Conservation (phyloP, 1,284 basidiomycete genomes). For the Phylloboletellus chloephorus region DNA sequence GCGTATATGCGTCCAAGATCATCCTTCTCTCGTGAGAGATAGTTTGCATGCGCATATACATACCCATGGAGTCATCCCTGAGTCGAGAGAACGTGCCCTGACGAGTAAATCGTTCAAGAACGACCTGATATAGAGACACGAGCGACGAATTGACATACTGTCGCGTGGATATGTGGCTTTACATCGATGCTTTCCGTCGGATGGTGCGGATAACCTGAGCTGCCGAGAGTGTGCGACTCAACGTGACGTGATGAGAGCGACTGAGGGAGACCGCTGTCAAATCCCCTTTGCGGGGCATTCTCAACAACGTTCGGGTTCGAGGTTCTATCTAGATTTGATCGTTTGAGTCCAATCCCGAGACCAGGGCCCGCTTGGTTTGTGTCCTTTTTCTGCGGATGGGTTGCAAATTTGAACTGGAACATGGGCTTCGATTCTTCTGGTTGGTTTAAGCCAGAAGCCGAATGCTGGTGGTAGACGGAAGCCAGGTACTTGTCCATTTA, state of each 20-base stretch:
- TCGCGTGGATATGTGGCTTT: conserved; percentile 3
- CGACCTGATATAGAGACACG: neutral
- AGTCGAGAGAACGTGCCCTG: conserved; percentile 15
- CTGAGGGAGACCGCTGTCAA: conserved; percentile 13
- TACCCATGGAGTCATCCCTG: conserved; percentile 19
- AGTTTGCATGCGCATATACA: conserved; percentile 19
- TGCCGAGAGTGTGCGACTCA: conserved; percentile 13
- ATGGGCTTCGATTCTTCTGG: conserved; percentile 8
- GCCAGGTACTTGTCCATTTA: neutral
- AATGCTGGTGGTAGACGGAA: neutral
- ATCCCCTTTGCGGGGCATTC: conserved; percentile 1
- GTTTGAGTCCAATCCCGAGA: conserved; percentile 9
- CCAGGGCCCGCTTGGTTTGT: neutral
- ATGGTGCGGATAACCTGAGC: conserved; percentile 6
- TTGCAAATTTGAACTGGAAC: conserved; percentile 21
- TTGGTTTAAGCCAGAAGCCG: neutral
- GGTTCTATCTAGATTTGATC: conserved; percentile 5
- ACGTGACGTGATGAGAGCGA: conserved; percentile 8
- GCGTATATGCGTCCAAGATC: conserved; percentile 12
- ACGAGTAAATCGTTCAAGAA: neutral
- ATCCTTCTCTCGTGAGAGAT: neutral
- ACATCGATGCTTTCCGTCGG: conserved; percentile 3
- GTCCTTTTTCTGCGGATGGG: conserved; percentile 14
- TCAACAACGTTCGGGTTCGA: conserved; percentile 11
- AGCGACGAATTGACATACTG: conserved; percentile 8